Conservation (phyloP, 805 yeast species). For the Starmerella bombicola region DNA sequence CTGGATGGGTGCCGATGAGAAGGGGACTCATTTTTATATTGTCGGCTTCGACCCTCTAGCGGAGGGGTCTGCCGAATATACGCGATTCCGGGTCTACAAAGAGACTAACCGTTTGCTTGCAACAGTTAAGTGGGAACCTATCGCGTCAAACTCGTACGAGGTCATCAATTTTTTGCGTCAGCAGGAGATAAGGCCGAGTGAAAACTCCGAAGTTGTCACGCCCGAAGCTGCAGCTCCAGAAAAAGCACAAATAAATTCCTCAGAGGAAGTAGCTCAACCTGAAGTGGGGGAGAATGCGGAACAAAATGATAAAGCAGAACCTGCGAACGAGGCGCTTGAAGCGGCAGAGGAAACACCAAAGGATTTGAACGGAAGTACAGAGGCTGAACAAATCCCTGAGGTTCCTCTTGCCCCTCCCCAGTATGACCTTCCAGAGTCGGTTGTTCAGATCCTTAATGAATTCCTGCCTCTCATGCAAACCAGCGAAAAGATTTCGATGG, state of each 20-base stretch:
- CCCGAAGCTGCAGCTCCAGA: neutral
- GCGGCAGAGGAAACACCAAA: neutral
- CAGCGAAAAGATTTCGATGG: conserved; percentile 15
- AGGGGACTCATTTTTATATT: conserved; percentile 20
- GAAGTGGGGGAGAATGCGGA: neutral
- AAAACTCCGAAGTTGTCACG: neutral
- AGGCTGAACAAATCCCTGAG: neutral
- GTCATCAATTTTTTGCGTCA: conserved; percentile 18
- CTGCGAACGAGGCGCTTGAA: neutral
- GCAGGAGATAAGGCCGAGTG: conserved; percentile 1
- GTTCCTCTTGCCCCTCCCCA: conserved; percentile 1
- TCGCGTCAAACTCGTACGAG: conserved; percentile 26
- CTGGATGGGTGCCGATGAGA: conserved; percentile 22
- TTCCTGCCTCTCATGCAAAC: conserved; percentile 15
- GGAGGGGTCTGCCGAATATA: conserved; percentile 22
- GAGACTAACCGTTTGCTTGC: conserved; percentile 27
- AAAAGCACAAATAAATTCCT: neutral
- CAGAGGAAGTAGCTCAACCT: neutral
- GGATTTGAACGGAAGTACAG: neutral
- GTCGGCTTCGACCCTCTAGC: conserved; percentile 19
- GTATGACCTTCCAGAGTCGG: conserved; percentile 16
- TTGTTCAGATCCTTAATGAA: conserved; percentile 19
- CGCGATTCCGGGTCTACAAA: conserved; percentile 28
- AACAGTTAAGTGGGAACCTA: conserved; percentile 28
- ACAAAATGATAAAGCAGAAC: neutral